These are phyloP conservation scores for Colletotrichum orbiculare DNA, from an alignment of 2,329 filamentous ascomycete genomes.

Conservation along the genomic window DNA sequence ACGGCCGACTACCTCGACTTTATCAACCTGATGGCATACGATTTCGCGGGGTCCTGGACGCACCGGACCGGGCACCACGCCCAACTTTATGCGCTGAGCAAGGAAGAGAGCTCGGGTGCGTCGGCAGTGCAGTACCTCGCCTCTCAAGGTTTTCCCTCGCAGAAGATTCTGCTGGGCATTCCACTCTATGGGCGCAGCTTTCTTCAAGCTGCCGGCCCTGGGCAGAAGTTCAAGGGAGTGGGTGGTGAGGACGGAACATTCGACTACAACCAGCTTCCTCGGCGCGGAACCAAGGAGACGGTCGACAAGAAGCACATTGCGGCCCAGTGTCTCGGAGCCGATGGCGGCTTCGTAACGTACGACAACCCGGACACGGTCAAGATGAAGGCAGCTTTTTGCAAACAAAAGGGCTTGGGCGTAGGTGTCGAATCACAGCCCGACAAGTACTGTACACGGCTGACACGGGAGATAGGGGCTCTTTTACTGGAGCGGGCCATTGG, in stretches of 20 bases:
- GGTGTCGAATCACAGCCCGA: slow-evolving; percentile 42
- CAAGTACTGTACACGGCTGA: slow-evolving; percentile 4
- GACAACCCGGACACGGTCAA: slow-evolving; percentile 82
- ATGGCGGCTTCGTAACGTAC: slow-evolving; percentile 83
- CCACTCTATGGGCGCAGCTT: slow-evolving; percentile 83
- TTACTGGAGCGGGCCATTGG: slow-evolving; percentile 83
- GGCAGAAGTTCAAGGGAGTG: slow-evolving; percentile 66
- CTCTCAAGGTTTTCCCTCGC: slow-evolving; percentile 72
- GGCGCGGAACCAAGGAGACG: slow-evolving; percentile 69
- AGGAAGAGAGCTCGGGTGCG: slow-evolving; percentile 73
- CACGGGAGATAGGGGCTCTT: slow-evolving; percentile 72
- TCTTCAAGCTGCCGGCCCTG: slow-evolving; percentile 71
- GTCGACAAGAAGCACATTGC: slow-evolving; percentile 76
- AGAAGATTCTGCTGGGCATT: slow-evolving; percentile 80
- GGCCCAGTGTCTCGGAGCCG: slow-evolving; percentile 77
- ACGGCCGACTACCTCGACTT: slow-evolving; percentile 76
- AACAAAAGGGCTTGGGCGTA: slow-evolving; percentile 75
- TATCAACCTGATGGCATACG: slow-evolving; percentile 84
- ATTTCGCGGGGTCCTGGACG: slow-evolving; percentile 80
- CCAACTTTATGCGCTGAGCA: slow-evolving; percentile 73
- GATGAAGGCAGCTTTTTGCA: slow-evolving; percentile 80
- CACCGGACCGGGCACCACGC: slow-evolving; percentile 77
- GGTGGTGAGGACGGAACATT: slow-evolving; percentile 77
- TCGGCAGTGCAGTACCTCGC: slow-evolving; percentile 74
- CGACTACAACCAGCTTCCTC: slow-evolving; percentile 78